Evolutionary conservation across 2,329 filamentous ascomycete species (phyloP), one percentile per base, ranked within the genome.

Genomic region (Aspergillus brasiliensis): DNA sequence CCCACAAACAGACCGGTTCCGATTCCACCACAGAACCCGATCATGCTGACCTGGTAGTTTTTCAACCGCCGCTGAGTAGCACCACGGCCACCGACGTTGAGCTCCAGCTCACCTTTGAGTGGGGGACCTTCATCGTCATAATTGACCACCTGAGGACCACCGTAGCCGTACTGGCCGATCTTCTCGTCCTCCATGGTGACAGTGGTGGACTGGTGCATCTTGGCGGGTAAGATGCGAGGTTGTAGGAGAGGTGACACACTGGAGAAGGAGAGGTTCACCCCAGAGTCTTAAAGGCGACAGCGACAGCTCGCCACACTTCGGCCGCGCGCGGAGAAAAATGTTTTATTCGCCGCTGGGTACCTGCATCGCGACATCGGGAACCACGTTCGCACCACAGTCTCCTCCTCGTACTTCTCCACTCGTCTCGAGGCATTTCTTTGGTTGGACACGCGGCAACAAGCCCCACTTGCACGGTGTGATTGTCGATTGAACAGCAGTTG

Each of bases 1-100:
- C 91, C 90, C 31, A 97, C 90, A 74, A 96, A 96, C 13, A 96
- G 80, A 58, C 92, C 92, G 6, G 90, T 92, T 46, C 88, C 88
- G 84, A 71, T 72, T 7, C 69, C 69, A 59, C 71, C 66, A 55
- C 69, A 71, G 58, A 72, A 71, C n/a, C 69, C 71, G 53, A 73
- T 73, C 70, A 73, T 72, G 44, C 63, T 71, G 28, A 72, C 68
- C 60, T 72, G 70, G 38, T 75, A 75, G 56, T 73, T 72, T 27
- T 67, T 67, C 57, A 75, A 65, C n/a, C 72, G 71, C 17, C 73
- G 71, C 55, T 75, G 73, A 10, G 70, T 69, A 11, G 65, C 69
- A 48, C 68, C 73, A 21, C 71, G 72, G 34, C 73, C 73, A 27
- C 73, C 73, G 3, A 73, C 67, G 60, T 74, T 74, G 61, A 75